Base-by-base conservation (phyloP, 2,329 filamentous ascomycete genomes). In the Hymenoscyphus occultus region DNA sequence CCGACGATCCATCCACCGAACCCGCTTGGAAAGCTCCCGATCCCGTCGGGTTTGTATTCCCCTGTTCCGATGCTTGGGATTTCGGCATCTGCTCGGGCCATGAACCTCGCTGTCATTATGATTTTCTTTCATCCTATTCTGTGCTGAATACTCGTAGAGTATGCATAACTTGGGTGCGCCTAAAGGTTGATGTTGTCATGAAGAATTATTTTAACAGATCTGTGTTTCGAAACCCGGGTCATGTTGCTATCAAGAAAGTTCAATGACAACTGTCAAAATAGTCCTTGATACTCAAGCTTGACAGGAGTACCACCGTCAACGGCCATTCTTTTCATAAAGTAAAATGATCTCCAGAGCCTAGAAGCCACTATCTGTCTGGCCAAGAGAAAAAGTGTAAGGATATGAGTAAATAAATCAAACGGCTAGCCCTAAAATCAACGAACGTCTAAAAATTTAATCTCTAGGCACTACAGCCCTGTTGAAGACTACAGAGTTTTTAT, bases 71-170 rank as follows among this genome's bases (percentile, higher is more conserved):
- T 54, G 9, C 22, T 10, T 54, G n/a, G 48, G n/a, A 22, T 19
- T 54, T 54, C 48, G 19, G 48, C 48, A 54, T 54, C n/a, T 54
- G 45, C 13, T 28, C 19, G 10, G 13, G 10, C 19, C 48, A 54
- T 22, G 19, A 54, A 22, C 22, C 48, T 54, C 48, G 22, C 48
- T 54, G 48, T 54, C 48, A 54, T 54, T 54, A 54, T 54, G 48
- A 54, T 54, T 28, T 9, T 45, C 7, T 12, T 13, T 54, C 3
- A 13, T 5, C 48, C 22, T 22, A 9, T 54, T 13, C 10, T 54
- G 19, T 51, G 22, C 22, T 54, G 10, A 10, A 10, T 28, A 28
- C 28, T 28, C 28, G 28, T 28, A 28, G 28, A 28, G 28, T 28
- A 28, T 54, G 48, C 48, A 54, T 22, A 4, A 22, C 7, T 54